Evolutionary conservation across 768 basidiomycete genomes (phyloP), one percentile per base, ranked within the genome.

Genomic region (Auriscalpium microsporum): DNA sequence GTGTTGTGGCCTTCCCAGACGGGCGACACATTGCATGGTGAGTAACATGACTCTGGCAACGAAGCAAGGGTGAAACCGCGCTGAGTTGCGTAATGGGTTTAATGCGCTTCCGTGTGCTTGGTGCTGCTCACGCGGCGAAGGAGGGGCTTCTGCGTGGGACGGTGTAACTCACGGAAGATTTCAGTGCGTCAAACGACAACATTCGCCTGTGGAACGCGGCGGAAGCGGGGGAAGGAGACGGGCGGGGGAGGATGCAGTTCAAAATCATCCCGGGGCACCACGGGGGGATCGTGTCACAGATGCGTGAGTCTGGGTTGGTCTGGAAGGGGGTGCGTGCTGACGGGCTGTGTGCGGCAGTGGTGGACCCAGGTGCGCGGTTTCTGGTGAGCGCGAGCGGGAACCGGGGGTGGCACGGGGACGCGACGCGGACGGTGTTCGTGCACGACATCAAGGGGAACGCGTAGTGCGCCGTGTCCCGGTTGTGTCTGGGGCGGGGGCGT

Each of bases 241-340:
- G 76, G 16, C 77, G 68, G 49, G 80, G 81, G 53, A 83, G 85
- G 8, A 84, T 87, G 16, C 90, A 85, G 53, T 97, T 95, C 77
- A 94, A 92, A 73, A 94, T 97, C 57, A 88, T 97, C 38, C 86
- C 93, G 10, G 95, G 94, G 0, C 95, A 96, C 72, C 91, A 96
- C 71, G 94, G 94, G 38, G 95, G 94, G 9, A 87, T 86, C 63
- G 81, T 97, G 4, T 95, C 93, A 3, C 86, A 92, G 65, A 89
- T 98, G 28, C 71, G 95, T 97, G 72, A 66, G 91, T 10, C n/a
- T 33, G 50, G 14, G 36, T 19, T 23, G 21, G 42, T 48, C 19
- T 13, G 21, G 54, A 38, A n/a, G n/a, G 52, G 10, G 52, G 40
- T 52, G 38, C n/a, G 8, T 4, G 42, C 19, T 64, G 28, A 28